These are phyloP conservation scores for Alternaria sp. DNA, from an alignment of 2,329 filamentous ascomycete species.

Conservation along the genomic window DNA sequence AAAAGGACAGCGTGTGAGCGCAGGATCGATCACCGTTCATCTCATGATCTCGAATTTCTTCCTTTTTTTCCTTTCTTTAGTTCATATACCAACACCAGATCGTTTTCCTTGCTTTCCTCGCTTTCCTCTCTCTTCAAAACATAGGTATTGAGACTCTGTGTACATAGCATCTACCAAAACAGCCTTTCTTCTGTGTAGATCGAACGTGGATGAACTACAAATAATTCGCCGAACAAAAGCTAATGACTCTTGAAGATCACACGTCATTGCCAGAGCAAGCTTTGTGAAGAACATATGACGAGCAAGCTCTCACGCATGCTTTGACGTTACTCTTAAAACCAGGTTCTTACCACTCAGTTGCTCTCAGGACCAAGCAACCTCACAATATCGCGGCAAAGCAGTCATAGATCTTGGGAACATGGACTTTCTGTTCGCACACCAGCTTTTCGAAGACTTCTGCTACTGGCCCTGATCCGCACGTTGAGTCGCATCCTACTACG, in stretches of 20 bases:
- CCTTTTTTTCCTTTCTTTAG: not conserved
- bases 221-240: not conserved
- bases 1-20: not conserved
- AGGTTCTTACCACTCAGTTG: not conserved
- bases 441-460: not conserved
- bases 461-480: not conserved
- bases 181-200: conserved; percentile 1
- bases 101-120: not conserved
- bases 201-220: not conserved
- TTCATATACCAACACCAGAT: conserved; percentile 8
- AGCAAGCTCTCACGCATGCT: not conserved
- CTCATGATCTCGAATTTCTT: conserved; percentile 2
- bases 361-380: not conserved
- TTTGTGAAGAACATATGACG: not conserved
- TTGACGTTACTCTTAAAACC: not conserved
- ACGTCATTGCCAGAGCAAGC: not conserved
- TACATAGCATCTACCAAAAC: not conserved
- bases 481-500: not conserved
- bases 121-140: not conserved
- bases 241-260: not conserved
- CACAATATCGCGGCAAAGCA: not conserved
- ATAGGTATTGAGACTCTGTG: not conserved
- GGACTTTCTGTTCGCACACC: not conserved
- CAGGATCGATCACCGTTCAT: conserved; percentile 4
- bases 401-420: not conserved